Evolutionary conservation across 345 rosid species (phyloP).

Genomic region (Eucalyptus cloeziana): DNA sequence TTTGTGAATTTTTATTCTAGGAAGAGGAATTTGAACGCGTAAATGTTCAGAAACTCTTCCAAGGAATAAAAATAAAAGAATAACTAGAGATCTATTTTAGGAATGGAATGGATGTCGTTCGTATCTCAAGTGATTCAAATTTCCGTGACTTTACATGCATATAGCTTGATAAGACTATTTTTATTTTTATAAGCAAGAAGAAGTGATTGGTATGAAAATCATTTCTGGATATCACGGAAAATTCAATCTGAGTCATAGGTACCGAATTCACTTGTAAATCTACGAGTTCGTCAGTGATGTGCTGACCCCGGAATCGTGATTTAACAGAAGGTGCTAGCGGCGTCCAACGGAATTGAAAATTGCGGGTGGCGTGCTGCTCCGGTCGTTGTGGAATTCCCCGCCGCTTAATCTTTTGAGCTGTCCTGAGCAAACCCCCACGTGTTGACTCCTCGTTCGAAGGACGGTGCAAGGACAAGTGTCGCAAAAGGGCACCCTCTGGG

Average conservation of each 20-base stretch:
- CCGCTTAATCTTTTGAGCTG: neutral
- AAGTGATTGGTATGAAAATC: neutral
- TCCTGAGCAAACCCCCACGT: neutral
- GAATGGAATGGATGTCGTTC: accelerated
- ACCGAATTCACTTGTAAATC: neutral
- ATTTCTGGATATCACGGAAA: too few relatives aligned
- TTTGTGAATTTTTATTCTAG: too few relatives aligned
- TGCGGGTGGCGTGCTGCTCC: neutral
- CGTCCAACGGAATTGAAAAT: neutral
- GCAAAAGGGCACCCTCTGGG: neutral
- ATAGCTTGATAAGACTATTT: accelerated
- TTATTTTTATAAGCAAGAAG: too few relatives aligned
- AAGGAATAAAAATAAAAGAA: accelerated
- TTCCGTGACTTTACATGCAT: accelerated
- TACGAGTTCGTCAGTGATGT: neutral
- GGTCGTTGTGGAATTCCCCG: neutral
- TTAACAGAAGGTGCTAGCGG: neutral
- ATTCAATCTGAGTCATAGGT: neutral
- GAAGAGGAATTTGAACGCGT: accelerated
- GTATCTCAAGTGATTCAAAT: too few relatives aligned
- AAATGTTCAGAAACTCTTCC: accelerated
- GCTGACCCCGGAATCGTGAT: neutral
- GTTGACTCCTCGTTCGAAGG: neutral
- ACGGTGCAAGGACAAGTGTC: neutral
- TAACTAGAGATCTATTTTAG: too few relatives aligned